Base-by-base conservation (phyloP, 2,329 filamentous ascomycete genomes). In the Teratosphaeria destructans region DNA sequence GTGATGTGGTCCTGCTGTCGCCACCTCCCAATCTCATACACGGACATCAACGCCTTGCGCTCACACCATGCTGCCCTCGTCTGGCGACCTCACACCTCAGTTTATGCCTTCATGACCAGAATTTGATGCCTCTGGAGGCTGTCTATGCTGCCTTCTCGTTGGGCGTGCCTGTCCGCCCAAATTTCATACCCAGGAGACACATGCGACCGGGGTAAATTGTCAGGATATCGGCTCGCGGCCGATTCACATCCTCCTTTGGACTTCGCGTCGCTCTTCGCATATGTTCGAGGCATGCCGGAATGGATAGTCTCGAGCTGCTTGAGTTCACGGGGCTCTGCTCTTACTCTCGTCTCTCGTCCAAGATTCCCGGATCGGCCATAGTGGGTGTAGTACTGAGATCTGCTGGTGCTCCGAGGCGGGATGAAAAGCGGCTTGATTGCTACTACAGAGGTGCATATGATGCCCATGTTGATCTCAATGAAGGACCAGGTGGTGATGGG, bases 401-500 rank as follows among this genome's bases (percentile, higher is more conserved):
- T 26, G 52, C 52, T n/a, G 7, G 52, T 23, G 5, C 7, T 16
- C 19, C 47, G 23, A 10, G 53, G 3, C 32, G 54, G 34, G 23
- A 52, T 32, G 59, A 65, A 65, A 34, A 65, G 57, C 14, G 63
- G 62, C 52, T 62, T 64, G 56, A 65, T 62, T 37, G 63, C 63
- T 56, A 26, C 66, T 16, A 66, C 62, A 16, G 68, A 70, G 23
- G 67, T 66, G 61, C 70, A 71, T n/a, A 70, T 59, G 7, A 72
- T 67, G 14, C 65, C 70, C 3, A 70, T 55, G 53, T 71, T 71
- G 58, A 72, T 65, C 56, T 72, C 70, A 54, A 71, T 61, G 62
- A 72, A 69, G 2, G 67, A 70, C 70, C 69, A 72, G 5, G 64
- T 65, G 49, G 66, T 68, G 49, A 70, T 68, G 12, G 65, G 64